Evolutionary conservation across 805 yeast genomes (phyloP), one percentile per base, ranked within the genome.

Genomic region (Metschnikowia cubensis): DNA sequence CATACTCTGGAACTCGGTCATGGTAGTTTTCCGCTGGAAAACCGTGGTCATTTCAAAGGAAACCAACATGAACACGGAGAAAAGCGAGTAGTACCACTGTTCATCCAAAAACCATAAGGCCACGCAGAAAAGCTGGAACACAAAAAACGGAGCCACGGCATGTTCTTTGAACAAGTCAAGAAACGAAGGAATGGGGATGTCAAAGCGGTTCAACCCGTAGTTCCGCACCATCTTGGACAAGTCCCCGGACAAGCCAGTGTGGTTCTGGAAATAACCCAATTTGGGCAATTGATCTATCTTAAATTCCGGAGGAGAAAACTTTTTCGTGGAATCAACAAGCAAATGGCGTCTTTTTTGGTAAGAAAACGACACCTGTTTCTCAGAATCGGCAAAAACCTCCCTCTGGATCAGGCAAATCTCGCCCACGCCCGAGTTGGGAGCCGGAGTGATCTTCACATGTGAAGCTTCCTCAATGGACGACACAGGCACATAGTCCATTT

Each of bases 91-190:
- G 70, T 91, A 91, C 98, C 98, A 94, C 74, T 87, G 85, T 59
- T 92, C 97, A 70, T 94, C 98, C 81, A 94, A 81, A 63, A 89
- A 80, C 97, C 98, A 94, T 54, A 94, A 75, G 4, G 92, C 96
- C 51, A 92, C 95, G 65, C 97, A 91, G 67, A 94, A 94, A 50
- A 94, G 77, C 74, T 94, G 99, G 75, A 94, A 94, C 22, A 94
- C 96, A 61, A 94, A 94, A 67, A 94, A 89, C 11, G 99, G 99
- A 13, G 99, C 98, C 36, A 94, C 91, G 10, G 98, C 98, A 66
- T 94, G 99, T 70, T 94, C 98, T 64, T 89, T 85, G 75, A 94
- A 94, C 61, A 94, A 76, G 68, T 92, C 98, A 50, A 79, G 55
- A 60, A 94, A 92, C 0, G 96, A 81, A 45, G 99, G 99, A 49